Evolutionary conservation across 768 basidiomycete genomes (phyloP).

Genomic region (Trametes meyenii): DNA sequence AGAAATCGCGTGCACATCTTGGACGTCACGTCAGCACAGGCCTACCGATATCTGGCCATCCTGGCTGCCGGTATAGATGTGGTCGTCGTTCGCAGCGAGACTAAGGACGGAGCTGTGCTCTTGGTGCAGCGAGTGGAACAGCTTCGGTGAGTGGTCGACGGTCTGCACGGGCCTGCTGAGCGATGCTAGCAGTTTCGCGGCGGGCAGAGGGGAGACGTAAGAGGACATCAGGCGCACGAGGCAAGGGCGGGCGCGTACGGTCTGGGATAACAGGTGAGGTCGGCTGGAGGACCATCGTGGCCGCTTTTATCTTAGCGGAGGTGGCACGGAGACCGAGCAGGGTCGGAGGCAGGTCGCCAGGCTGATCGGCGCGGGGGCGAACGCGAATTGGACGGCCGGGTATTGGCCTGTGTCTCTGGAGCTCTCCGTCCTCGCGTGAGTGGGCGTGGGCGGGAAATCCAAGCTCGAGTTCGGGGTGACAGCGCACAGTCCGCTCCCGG

Average conservation of each 20-base stretch:
- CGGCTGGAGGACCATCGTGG: slow-evolving; percentile 15
- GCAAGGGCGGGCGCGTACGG: slow-evolving; percentile 18
- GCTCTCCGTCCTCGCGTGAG: neutral
- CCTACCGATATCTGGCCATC: slow-evolving; percentile 73
- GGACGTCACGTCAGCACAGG: neutral
- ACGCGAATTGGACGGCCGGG: neutral
- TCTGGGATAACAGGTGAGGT: slow-evolving; percentile 20
- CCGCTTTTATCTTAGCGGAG: neutral
- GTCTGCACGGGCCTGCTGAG: slow-evolving; percentile 18
- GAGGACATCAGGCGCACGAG: slow-evolving; percentile 10
- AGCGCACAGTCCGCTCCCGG: neutral
- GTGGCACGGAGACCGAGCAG: neutral
- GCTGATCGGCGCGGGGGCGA: neutral
- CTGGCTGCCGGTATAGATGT: slow-evolving; percentile 87
- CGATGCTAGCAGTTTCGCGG: slow-evolving; percentile 18
- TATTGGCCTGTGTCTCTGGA: neutral
- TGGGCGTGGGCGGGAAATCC: neutral
- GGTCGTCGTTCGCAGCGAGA: slow-evolving; percentile 67
- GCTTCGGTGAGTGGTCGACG: slow-evolving; percentile 26
- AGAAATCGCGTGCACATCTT: neutral
- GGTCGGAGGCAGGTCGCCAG: no score
- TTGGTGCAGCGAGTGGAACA: slow-evolving; percentile 74
- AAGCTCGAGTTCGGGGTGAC: neutral
- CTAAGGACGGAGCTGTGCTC: slow-evolving; percentile 70
- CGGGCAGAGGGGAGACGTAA: neutral